Base-by-base conservation (phyloP, 441 rosid genomes). In the Erodium trifolium region DNA sequence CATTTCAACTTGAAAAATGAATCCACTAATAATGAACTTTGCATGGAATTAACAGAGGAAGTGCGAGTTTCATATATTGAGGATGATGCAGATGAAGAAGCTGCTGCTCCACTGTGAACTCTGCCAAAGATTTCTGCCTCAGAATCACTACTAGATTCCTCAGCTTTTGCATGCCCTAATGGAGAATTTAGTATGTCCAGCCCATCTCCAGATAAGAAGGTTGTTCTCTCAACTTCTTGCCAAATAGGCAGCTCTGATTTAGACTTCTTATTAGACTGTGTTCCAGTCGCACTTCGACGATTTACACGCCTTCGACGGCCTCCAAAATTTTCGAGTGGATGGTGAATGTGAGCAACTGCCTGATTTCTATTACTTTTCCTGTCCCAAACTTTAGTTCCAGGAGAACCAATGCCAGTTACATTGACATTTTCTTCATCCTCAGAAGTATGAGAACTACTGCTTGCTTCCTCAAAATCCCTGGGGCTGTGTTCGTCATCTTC, bases 321-420 rank as follows among this genome's bases (percentile, higher is more conserved):
- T 63, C 73, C 83, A 78, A 81, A 80, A 82, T 84, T 85, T 87
- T 95, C 99, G 80, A 95, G 97, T 10, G 99, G 99, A 84, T 92
- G 99, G 80, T 87, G 99, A 77, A 95, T 89, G 71, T 73, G 88
- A 65, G 96, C 83, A 74, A 84, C 85, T 77, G 83, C 75, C 74
- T 73, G 75, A 72, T 87, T 92, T 87, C 93, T 91, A 72, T 91
- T 92, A 23, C 85, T 91, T 81, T 81, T 89, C 63, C 87, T 92
- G 86, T 95, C 97, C 99, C 99, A 95, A 82, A 95, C 98, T 83
- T 86, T 89, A 67, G 92, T 95, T 78, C 88, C 98, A 65, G 97
- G 97, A 78, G 93, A 87, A 78, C 78, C 96, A 76, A 95, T 85
- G 77, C 99, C 99, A 23, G 86, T 89, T 67, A 86, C 73, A 62